A percentile compares a stretch with the other conserved stretches of the same genome.
These are phyloP conservation scores for Penicillium nordicum DNA, from an alignment of 2,329 filamentous ascomycete species.

Conservation along the genomic window DNA sequence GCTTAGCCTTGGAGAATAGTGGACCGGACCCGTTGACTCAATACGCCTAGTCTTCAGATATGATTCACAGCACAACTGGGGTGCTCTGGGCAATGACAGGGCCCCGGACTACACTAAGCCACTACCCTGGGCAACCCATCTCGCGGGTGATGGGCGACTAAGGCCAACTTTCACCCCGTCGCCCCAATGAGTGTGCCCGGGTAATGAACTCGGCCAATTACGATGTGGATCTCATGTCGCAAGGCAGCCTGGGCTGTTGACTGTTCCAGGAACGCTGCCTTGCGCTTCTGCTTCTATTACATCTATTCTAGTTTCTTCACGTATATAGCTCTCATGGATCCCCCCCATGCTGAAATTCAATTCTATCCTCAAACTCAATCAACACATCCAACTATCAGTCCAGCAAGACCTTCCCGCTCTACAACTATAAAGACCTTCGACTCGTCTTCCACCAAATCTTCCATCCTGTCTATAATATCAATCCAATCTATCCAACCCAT, in stretches of 20 bases:
- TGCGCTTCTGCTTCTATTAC: conserved; percentile 1
- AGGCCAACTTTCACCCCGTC: neutral
- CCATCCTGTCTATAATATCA: neutral
- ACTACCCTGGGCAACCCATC: conserved; percentile 11
- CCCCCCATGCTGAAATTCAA: neutral
- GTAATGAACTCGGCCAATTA: conserved; percentile 2
- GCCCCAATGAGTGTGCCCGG: conserved; percentile 12
- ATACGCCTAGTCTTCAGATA: conserved; percentile 2
- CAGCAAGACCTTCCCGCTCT: neutral
- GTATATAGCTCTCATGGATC: conserved; percentile 3
- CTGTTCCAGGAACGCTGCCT: conserved; percentile 10
- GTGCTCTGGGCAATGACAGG: conserved; percentile 8
- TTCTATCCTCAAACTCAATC: conserved; percentile 6
- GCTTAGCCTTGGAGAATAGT: conserved; percentile 12
- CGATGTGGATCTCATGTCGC: conserved; percentile 10
- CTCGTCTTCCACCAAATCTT: neutral
- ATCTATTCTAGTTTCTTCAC: conserved; percentile 2
- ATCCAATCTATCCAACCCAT: conserved; percentile 3
- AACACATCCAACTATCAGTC: conserved; percentile 3
- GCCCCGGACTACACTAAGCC: conserved; percentile 13
- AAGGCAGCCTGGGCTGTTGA: conserved; percentile 19
- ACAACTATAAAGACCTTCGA: neutral
- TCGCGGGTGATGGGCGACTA: conserved; percentile 11
- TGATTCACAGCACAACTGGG: conserved; percentile 9
- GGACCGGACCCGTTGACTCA: conserved; percentile 14